phyloP scores from a whole-genome alignment of 257 asterid species.

The Jaltomata sinuosa region DNA sequence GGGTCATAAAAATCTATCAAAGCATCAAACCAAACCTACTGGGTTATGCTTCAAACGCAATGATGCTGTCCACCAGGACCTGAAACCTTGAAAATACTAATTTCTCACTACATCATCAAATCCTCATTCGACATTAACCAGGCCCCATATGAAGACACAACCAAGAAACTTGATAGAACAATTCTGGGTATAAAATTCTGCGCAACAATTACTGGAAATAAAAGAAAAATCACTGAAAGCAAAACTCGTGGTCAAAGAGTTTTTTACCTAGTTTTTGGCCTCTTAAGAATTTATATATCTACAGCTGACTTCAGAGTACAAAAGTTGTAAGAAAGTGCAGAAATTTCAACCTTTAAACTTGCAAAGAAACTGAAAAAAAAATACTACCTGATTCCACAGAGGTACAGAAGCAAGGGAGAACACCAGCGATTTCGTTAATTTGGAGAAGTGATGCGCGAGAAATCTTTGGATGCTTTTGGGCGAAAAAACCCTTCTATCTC shows the following conservation, averaged over 20 bases:
- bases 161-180: too few relatives aligned
- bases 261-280: too few relatives aligned
- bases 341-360: not conserved
- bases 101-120: slow-evolving; percentile 75
- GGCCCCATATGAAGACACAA: too few relatives aligned
- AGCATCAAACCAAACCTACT: slow-evolving; percentile 28
- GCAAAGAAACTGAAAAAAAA: not conserved
- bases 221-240: too few relatives aligned
- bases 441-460: too few relatives aligned
- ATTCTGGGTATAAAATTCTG: too few relatives aligned
- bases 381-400: not conserved
- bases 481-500: not conserved
- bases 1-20: not conserved
- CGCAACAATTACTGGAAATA: too few relatives aligned
- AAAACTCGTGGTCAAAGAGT: too few relatives aligned
- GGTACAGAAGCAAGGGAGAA: not conserved
- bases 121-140: slow-evolving; percentile 62
- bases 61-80: slow-evolving; percentile 99
- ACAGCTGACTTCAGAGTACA: not conserved
- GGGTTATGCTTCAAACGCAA: slow-evolving; percentile 89
- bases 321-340: too few relatives aligned
- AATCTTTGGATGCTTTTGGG: not conserved
- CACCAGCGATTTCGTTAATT: not conserved
- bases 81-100: slow-evolving; percentile 66
- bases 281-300: too few relatives aligned